Percentiles rank a stretch among this genome's conserved stretches.
Evolutionary conservation across 305 asterid species (phyloP).

Genomic region (Rubia peregrina): DNA sequence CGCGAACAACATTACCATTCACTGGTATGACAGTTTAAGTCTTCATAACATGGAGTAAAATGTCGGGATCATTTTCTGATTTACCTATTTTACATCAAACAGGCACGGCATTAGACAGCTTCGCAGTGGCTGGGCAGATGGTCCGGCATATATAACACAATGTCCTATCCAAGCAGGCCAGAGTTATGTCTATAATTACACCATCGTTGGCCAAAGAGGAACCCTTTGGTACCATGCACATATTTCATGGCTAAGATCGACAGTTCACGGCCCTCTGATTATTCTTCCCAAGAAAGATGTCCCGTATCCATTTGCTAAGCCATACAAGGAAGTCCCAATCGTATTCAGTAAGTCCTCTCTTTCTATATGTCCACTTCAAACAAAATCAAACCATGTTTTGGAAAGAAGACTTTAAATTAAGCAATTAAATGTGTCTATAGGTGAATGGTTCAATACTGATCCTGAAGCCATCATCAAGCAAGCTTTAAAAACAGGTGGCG

Average conservation of each 20-base stretch:
- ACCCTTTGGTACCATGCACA: slow-evolving; percentile 57
- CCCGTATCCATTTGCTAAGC: slow-evolving; percentile 48
- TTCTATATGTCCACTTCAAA: neutral
- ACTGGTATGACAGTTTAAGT: slow-evolving; percentile 23
- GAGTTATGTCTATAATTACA: slow-evolving; percentile 53
- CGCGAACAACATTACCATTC: slow-evolving; percentile 36
- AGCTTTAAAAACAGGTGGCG: slow-evolving; percentile 51
- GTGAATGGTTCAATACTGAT: slow-evolving; percentile 57
- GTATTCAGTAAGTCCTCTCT: slow-evolving; percentile 34
- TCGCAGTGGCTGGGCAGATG: slow-evolving; percentile 64
- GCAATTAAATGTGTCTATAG: slow-evolving; percentile 16
- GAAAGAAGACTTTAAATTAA: neutral
- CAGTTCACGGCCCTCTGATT: slow-evolving; percentile 47
- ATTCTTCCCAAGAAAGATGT: slow-evolving; percentile 39
- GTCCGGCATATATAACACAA: slow-evolving; percentile 57
- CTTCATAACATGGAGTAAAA: neutral
- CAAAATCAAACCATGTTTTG: neutral
- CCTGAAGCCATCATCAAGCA: slow-evolving; percentile 51
- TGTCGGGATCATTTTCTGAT: neutral
- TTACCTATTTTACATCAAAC: neutral
- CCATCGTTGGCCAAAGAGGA: slow-evolving; percentile 53
- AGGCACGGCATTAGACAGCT: slow-evolving; percentile 64
- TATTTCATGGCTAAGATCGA: slow-evolving; percentile 57
- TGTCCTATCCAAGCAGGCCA: slow-evolving; percentile 59
- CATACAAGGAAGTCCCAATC: slow-evolving; percentile 50